Percentiles rank a stretch among this genome's conserved stretches.
These are phyloP conservation scores for Aspergillus nidulans DNA, from an alignment of 495 filamentous ascomycete genomes.

Conservation along the genomic window DNA sequence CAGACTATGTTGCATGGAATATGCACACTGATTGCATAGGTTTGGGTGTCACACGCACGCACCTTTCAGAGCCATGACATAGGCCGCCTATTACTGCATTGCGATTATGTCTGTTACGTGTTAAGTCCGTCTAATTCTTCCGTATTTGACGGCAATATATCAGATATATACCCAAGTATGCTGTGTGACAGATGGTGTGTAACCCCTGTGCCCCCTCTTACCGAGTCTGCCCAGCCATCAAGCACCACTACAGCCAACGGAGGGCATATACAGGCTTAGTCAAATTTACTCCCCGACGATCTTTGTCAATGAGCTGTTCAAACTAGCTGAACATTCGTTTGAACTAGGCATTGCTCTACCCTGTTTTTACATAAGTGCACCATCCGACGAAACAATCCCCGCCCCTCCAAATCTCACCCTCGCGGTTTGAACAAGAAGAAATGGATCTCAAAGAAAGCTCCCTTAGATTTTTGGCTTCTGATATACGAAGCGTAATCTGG, in stretches of 20 bases:
- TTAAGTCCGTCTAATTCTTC: neutral
- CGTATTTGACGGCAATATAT: neutral
- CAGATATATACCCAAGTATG: neutral
- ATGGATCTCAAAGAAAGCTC: neutral
- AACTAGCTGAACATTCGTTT: neutral
- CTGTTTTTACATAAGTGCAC: no score
- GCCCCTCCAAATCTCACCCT: neutral
- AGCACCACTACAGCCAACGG: neutral
- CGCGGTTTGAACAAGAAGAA: neutral
- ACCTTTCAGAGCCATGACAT: neutral
- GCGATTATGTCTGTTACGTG: neutral
- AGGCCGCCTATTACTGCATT: neutral
- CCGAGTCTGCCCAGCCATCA: neutral
- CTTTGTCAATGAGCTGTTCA: no score
- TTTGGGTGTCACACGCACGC: neutral
- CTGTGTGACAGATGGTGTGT: neutral
- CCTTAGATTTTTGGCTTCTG: neutral
- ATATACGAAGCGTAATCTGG: neutral
- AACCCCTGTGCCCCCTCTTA: no score
- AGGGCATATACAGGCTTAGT: neutral
- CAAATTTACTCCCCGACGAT: neutral
- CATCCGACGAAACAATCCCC: neutral
- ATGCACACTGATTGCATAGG: neutral
- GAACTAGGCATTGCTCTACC: no score
- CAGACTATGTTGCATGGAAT: neutral